A percentile compares a stretch with the other conserved stretches of the same genome.
phyloP scores from a whole-genome alignment of 148 eudicot species.

The Drosera capensis region DNA sequence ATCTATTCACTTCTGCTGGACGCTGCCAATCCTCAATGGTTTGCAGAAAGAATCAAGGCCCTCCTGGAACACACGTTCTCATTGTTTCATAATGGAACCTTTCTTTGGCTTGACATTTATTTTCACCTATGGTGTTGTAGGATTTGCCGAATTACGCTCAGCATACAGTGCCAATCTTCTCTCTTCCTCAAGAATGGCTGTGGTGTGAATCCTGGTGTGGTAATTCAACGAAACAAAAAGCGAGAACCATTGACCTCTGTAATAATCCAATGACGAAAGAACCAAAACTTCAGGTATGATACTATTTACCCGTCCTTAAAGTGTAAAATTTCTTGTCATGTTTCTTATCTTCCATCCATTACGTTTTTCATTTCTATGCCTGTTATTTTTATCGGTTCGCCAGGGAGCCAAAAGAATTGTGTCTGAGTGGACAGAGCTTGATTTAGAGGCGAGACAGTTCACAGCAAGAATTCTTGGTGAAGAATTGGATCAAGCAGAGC shows the following conservation, averaged over 20 bases:
- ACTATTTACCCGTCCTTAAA: background rate
- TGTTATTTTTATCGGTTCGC: background rate
- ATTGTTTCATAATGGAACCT: too few species aligned
- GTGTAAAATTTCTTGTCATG: background rate
- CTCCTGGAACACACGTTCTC: too few species aligned
- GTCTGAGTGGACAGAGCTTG: constrained; percentile 81
- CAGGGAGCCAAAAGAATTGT: constrained; percentile 95
- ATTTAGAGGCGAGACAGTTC: constrained; percentile 62
- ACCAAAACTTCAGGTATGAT: constrained; percentile 82
- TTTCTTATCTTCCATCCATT: background rate
- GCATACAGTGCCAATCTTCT: constrained; percentile 87
- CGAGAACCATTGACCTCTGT: constrained; percentile 93
- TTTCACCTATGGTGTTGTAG: too few species aligned
- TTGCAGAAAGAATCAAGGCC: too few species aligned
- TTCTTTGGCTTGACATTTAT: too few species aligned
- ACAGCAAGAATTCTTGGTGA: constrained; percentile 71
- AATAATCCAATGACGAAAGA: constrained; percentile 99
- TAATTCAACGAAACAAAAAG: constrained; percentile 73
- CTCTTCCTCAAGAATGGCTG: constrained; percentile 98
- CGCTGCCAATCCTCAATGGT: too few species aligned
- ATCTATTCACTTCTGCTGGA: too few species aligned
- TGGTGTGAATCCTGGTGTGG: constrained; percentile 99
- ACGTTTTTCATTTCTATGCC: background rate
- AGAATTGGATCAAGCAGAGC: constrained; percentile 30
- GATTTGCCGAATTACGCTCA: constrained; percentile 99